phyloP scores from a whole-genome alignment of 805 yeast species.

The Saturnispora diversa region DNA sequence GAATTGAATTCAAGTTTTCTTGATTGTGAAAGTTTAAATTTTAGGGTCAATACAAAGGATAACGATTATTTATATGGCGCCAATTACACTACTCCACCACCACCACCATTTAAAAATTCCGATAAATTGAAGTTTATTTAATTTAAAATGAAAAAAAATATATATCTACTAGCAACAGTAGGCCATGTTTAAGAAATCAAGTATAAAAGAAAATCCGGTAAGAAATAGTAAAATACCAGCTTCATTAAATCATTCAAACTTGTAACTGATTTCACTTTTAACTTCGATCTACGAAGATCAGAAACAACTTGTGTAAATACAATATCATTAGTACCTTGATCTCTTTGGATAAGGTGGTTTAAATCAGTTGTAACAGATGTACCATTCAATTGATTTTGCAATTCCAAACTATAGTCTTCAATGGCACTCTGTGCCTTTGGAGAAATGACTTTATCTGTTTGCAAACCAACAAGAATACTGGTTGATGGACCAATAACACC shows the following conservation, averaged over 20 bases:
- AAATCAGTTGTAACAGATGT: too few species aligned
- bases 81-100: constrained; percentile 32
- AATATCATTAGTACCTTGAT: too few species aligned
- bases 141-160: too few species aligned
- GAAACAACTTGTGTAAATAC: constrained; percentile 5
- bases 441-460: too few species aligned
- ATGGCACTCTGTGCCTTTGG: too few species aligned
- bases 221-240: constrained; percentile 3
- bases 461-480: too few species aligned
- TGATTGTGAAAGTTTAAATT: constrained; percentile 47
- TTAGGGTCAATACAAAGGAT: constrained; percentile 44
- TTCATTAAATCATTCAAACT: constrained; percentile 1
- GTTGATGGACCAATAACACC: not conserved
- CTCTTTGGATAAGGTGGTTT: too few species aligned
- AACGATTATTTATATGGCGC: constrained; percentile 48
- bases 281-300: constrained; percentile 6
- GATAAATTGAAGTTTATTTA: constrained; percentile 7
- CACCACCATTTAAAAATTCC: constrained; percentile 17
- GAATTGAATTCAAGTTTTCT: constrained; percentile 35
- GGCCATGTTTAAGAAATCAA: too few species aligned
- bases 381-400: too few species aligned
- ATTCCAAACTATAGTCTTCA: too few species aligned
- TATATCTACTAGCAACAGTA: too few species aligned
- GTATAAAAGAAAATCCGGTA: constrained; percentile 7
- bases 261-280: constrained; percentile 4